Evolutionary conservation across 202 grass and related monocot species (phyloP).

Genomic region (Schoenoplectus triqueter): DNA sequence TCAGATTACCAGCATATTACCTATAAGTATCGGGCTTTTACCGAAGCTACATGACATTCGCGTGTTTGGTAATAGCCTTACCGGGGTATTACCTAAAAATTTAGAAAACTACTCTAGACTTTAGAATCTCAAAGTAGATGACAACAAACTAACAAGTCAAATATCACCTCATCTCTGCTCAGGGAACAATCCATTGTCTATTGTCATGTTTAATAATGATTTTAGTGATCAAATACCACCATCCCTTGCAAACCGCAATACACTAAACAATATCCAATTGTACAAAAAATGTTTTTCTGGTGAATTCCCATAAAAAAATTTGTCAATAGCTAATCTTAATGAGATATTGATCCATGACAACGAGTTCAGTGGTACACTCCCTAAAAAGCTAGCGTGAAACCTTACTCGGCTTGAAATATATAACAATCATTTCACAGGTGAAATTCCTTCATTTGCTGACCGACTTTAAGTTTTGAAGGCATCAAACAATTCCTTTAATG

Average conservation of each 20-base stretch:
- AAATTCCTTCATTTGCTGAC: slow-evolving; percentile 35
- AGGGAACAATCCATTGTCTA: slow-evolving; percentile 34
- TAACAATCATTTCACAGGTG: slow-evolving; percentile 27
- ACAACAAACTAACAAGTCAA: slow-evolving; percentile 38
- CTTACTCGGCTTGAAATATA: background rate
- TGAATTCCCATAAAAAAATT: slow-evolving; percentile 52
- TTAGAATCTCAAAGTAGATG: slow-evolving; percentile 32
- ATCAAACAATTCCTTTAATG: slow-evolving; percentile 58
- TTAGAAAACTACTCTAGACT: slow-evolving; percentile 67
- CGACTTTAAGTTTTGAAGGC: slow-evolving; percentile 41
- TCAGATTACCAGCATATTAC: slow-evolving; percentile 12
- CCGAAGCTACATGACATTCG: no score
- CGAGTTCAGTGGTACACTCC: slow-evolving; percentile 57
- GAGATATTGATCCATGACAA: slow-evolving; percentile 67
- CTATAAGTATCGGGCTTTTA: slow-evolving; percentile 43
- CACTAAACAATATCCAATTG: slow-evolving; percentile 50
- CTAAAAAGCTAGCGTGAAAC: slow-evolving; percentile 38
- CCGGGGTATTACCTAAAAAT: slow-evolving; percentile 57
- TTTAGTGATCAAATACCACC: slow-evolving; percentile 44
- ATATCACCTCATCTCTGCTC: slow-evolving; percentile 57
- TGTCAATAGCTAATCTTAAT: slow-evolving; percentile 48
- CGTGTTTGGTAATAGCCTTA: slow-evolving; percentile 46
- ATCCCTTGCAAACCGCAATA: slow-evolving; percentile 39
- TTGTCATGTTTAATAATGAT: slow-evolving; percentile 37
- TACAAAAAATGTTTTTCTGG: slow-evolving; percentile 56